A percentile compares a stretch with the other conserved stretches of the same genome.
These are phyloP conservation scores for Suillus bovinus DNA, from an alignment of 768 basidiomycete genomes.

Conservation along the genomic window DNA sequence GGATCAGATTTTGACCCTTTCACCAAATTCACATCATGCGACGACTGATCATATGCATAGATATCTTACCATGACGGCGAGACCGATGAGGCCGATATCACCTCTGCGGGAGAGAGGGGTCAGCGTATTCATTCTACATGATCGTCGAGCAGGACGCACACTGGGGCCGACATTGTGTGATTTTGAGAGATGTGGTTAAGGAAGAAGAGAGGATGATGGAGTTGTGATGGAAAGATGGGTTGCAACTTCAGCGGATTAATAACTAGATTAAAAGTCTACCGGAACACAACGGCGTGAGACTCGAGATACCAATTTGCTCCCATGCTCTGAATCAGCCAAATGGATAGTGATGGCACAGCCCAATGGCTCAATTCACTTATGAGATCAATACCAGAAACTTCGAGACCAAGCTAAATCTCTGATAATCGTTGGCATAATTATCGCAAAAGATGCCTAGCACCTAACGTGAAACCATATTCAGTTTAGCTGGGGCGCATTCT, in stretches of 20 bases:
- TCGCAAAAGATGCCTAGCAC: neutral
- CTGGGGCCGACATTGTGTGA: conserved; percentile 44
- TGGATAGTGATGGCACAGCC: neutral
- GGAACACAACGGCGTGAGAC: conserved; percentile 22
- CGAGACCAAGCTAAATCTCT: neutral
- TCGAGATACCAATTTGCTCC: conserved; percentile 14
- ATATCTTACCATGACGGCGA: conserved; percentile 91
- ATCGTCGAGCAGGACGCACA: conserved; percentile 42
- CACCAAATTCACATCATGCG: conserved; percentile 11
- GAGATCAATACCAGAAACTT: neutral
- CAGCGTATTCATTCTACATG: conserved; percentile 11
- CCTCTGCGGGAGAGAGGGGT: conserved; percentile 52
- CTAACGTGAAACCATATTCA: neutral
- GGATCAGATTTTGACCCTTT: conserved; percentile 94
- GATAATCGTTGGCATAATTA: neutral
- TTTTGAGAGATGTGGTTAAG: conserved; percentile 34
- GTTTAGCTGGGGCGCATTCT: neutral
- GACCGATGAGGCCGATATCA: conserved; percentile 97
- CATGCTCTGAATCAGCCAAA: conserved; percentile 13
- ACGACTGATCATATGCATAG: conserved; percentile 15
- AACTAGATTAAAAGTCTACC: conserved; percentile 21
- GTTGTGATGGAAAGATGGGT: conserved; percentile 33
- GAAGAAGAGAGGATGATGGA: conserved; percentile 36
- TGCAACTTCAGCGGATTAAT: conserved; percentile 26
- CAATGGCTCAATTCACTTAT: conserved; percentile 6